Evolutionary conservation across 140 eudicot species (phyloP).

Genomic region (Oenanthe javanica): DNA sequence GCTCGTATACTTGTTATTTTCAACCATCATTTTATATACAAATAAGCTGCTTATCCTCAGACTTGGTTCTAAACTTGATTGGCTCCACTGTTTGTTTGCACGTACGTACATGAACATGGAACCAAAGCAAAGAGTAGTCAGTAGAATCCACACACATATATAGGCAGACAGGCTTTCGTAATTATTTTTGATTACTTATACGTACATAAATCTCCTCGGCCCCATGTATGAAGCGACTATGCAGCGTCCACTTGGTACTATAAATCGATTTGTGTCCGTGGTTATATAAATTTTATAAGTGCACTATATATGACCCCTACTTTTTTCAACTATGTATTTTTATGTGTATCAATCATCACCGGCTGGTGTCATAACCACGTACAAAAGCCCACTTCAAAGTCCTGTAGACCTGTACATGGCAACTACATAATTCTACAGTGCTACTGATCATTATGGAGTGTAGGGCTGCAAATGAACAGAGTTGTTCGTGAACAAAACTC

Average conservation of each 20-base stretch:
- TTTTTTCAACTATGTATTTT: background rate
- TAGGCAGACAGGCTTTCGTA: background rate
- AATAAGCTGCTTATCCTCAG: no score
- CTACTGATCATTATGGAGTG: no score
- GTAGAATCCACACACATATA: background rate
- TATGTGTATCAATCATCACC: background rate
- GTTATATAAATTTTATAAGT: background rate
- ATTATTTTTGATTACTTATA: background rate
- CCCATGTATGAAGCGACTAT: constrained; percentile 1
- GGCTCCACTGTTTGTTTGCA: background rate
- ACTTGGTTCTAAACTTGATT: no score
- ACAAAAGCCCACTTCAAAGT: no score
- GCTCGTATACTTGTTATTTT: no score
- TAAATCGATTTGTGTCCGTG: background rate
- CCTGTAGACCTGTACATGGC: no score
- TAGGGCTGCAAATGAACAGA: no score
- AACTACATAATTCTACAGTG: no score
- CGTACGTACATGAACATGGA: background rate
- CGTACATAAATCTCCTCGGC: background rate
- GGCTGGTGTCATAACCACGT: no score
- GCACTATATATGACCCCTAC: background rate
- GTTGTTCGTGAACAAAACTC: no score
- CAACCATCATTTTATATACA: no score
- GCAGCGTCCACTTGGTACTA: background rate
- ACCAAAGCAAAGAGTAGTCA: background rate